Base-by-base conservation (phyloP, 345 rosid species). In the Ricinus communis region DNA sequence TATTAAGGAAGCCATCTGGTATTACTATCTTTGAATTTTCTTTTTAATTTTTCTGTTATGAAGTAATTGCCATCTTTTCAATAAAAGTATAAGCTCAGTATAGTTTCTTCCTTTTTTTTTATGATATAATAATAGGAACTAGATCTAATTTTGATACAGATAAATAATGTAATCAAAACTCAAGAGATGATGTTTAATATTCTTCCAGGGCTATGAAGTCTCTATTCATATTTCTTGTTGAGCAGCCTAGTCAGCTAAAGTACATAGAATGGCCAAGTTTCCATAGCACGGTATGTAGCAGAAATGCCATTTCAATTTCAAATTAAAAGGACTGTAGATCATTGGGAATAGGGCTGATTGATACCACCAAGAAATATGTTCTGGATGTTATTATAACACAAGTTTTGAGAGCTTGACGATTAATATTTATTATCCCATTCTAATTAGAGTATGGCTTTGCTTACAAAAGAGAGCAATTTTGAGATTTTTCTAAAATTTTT, bases 251-350 rank as follows among this genome's bases (percentile, higher is more conserved):
- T 59, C 91, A 90, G 80, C 85, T 92, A 28, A 92, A 85, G 82
- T 85, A 85, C 84, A 84, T 92, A 69, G 96, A 92, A 76, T 92
- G 97, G 93, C 95, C 93, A 33, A 76, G 91, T 77, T 87, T 86
- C 54, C 81, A 76, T 62, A 82, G 71, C 88, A 93, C 96, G 62
- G 96, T 93, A 82, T 54, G 87, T 56, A 21, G 22, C 18, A n/a
- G 50, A 24, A 15, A 5, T 46, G 53, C 47, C 18, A 33, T 58
- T 38, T 8, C 47, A 16, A 18, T 50, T 58, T 12, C 14, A 55
- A 28, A 51, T 9, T 15, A 38, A 43, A 55, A n/a, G 59, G 45
- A 30, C 56, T 14, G 5, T 24, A 55, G n/a, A 67, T 50, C 51
- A 21, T 16, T 28, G 33, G 16, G 12, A 59, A 16, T 9, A 59